Base-by-base conservation (phyloP, 106 monocot genomes). In the Acorus calamus region DNA sequence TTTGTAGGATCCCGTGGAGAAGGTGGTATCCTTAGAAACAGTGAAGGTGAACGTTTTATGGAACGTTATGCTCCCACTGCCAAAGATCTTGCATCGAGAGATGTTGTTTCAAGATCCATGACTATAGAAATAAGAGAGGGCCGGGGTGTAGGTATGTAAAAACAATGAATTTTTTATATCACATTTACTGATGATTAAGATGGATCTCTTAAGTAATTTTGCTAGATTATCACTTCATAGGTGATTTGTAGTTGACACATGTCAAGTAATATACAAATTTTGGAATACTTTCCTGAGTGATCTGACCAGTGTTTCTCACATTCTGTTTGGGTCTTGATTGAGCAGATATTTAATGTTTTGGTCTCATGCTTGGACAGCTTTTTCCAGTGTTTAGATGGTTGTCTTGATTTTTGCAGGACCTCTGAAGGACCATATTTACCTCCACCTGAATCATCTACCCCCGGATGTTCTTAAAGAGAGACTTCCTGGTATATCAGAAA, bases 31-130 rank as follows among this genome's bases (percentile, higher is more conserved):
- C 90, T 96, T 61, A 80, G 94, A 57, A 96, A 96, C 72, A 91
- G 87, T 70, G 94, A 96, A 85, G 94, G 94, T 59, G 94, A 96
- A 67, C 87, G 94, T 45, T 96, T 96, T 66, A 96, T 96, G 94
- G 94, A 96, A 68, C 73, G 94, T 42, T 96, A 96, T 82, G 94
- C 94, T 65, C 94, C 94, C 57, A 81, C 84, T 46, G 94, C 94
- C 5, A 96, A 96, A 69, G 94, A 96, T 83, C 90, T 96, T 78
- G 94, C 94, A 61, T 96, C 94, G 62, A 76, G 94, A 69, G 90
- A 96, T 78, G 83, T 96, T 60, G 94, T 96, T 76, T 96, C 94
- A 52, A 79, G 94, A 57, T 96, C 94, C 56, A 96, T 96, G 94
- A 96, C 94, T 12, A 91, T 96, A 87, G 94, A 96, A 80, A 96